These are phyloP conservation scores for Arabis hirsuta DNA, from an alignment of 345 rosid species.

Conservation along the genomic window DNA sequence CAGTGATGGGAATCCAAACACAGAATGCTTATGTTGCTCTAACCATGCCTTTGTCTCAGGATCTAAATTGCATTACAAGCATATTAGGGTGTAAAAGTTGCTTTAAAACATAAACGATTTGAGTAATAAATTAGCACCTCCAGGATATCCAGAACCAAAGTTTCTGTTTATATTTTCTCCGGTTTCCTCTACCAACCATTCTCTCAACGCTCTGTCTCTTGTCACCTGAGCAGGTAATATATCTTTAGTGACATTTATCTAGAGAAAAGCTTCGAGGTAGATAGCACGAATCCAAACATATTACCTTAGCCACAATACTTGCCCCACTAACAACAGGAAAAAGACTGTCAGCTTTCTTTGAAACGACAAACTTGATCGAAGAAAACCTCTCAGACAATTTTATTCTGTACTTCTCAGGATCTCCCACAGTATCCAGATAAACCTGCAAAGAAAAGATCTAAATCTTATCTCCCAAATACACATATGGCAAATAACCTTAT, in stretches of 20 bases:
- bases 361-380: constrained; percentile 79
- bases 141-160: constrained; percentile 98
- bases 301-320: constrained; percentile 97
- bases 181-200: constrained; percentile 84
- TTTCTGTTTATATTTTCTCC: constrained; percentile 66
- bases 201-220: constrained; percentile 85
- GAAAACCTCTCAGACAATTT: constrained; percentile 84
- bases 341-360: constrained; percentile 97
- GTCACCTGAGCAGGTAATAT: constrained; percentile 60
- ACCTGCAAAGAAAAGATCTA: constrained; percentile 50
- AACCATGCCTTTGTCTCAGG: constrained; percentile 94
- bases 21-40: constrained; percentile 64
- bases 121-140: constrained; percentile 54
- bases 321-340: constrained; percentile 97
- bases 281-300: constrained; percentile 15
- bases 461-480: constrained; percentile 3
- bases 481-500: not conserved
- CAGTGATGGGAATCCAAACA: constrained; percentile 90
- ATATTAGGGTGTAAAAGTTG: constrained; percentile 13
- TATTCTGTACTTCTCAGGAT: constrained; percentile 78
- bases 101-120: not conserved
- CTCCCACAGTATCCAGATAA: constrained; percentile 93
- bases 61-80: constrained; percentile 52
- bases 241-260: not conserved
- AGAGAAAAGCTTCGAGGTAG: constrained; percentile 13